Base-by-base conservation (phyloP, 257 asterid species). In the Nicotiana attenuata region DNA sequence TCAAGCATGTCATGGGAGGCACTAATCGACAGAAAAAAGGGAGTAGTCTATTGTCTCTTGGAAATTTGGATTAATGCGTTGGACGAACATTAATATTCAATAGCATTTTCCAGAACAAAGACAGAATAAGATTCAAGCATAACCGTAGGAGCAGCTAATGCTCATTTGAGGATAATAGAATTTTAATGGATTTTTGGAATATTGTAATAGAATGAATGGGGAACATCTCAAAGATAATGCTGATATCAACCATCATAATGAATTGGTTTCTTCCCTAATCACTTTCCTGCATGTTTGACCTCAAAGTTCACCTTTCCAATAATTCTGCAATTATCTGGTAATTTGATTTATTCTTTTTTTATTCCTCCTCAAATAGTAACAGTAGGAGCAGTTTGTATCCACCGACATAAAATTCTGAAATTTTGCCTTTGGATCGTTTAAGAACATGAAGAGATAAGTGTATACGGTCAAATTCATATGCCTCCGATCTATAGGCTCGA, bases 61-160 rank as follows among this genome's bases (percentile, higher is more conserved):
- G 31, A 60, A 60, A 78, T 3, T 16, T 20, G 41, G 65, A 61
- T n/a, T 13, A 77, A 13, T 17, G 6, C 22, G 77, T 41, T 73
- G 87, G 83, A 77, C 80, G 52, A 81, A 24, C 82, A 84, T 84
- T 71, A 50, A 35, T 71, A 28, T 65, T 65, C 24, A 31, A 41
- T 41, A 65, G 24, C 3, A 31, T 22, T 80, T 66, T 57, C 57
- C 24, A 19, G 47, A 84, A 20, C 16, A 9, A 26, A 56, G 76
- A 65, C n/a, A 47, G 86, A 84, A 83, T 82, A 83, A 59, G 84
- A 87, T 83, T 85, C 85, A 82, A 82, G 59, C 67, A 75, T 67
- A 80, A 78, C 55, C 52, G 45, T 67, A 33, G 53, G 10, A 80
- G 22, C 50, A 82, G 35, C 50, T 77, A 66, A 67, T 85, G 56